Evolutionary conservation across 805 yeast species (phyloP).

Genomic region (Ogataea neopini): DNA sequence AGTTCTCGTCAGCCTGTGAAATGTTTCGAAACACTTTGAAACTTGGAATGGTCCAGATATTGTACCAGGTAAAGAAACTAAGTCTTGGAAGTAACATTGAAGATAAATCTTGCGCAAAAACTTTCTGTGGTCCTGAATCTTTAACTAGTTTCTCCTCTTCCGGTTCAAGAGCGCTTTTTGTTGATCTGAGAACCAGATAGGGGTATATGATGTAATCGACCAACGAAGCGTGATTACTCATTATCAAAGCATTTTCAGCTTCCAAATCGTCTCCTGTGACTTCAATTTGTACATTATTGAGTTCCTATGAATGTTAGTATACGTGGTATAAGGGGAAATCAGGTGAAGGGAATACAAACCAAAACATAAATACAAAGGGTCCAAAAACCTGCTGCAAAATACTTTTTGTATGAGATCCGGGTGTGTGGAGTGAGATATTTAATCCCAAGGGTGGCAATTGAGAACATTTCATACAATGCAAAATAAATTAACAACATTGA

Average conservation of each 20-base stretch:
- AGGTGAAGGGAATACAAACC: conserved; percentile 18
- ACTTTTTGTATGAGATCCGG: conserved; percentile 20
- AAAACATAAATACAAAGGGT: conserved; percentile 33
- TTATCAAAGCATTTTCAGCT: conserved; percentile 37
- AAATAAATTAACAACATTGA: conserved; percentile 22
- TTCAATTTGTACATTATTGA: conserved; percentile 40
- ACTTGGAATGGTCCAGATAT: conserved; percentile 62
- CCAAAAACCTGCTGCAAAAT: conserved; percentile 36
- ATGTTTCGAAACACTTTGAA: conserved; percentile 47
- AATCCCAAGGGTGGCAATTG: conserved; percentile 17
- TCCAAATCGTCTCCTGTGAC: conserved; percentile 46
- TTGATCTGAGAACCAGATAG: conserved; percentile 37
- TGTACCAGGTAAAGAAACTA: conserved; percentile 73
- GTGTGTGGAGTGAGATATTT: conserved; percentile 27
- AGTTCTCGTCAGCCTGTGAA: conserved; percentile 65
- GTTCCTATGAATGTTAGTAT: conserved; percentile 28
- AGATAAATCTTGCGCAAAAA: conserved; percentile 31
- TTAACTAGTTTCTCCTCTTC: conserved; percentile 4
- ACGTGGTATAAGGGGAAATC: no score
- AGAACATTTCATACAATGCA: conserved; percentile 19
- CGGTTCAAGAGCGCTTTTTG: conserved; percentile 11
- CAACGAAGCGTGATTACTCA: conserved; percentile 66
- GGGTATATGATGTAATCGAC: conserved; percentile 63
- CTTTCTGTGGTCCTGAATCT: conserved; percentile 12
- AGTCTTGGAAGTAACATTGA: conserved; percentile 41